Base-by-base conservation (phyloP, 1,139 yeast genomes). In the Kodamaea alishanica region DNA sequence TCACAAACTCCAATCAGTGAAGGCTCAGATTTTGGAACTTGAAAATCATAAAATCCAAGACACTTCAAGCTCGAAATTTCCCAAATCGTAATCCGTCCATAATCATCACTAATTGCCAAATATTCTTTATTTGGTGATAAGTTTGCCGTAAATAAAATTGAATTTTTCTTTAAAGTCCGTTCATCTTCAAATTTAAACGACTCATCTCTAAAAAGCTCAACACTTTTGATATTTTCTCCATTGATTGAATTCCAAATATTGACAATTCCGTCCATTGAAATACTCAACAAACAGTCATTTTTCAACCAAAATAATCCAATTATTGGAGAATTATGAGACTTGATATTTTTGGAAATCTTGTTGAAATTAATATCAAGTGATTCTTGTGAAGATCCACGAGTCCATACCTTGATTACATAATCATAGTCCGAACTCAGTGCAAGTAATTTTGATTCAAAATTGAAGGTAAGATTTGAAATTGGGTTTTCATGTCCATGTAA, bases 391-490 rank as follows among this genome's bases (percentile, higher is more conserved):
- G 79, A 73, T 20, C 75, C 73, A 25, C 86, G 80, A 50, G 72
- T 75, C 96, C 96, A 89, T 10, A 88, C 67, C 49, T 87, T 75
- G 8, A 88, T 70, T 0, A 75, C 65, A 41, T 77, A 74, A 55
- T 89, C 96, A 30, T 47, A 54, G 55, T 86, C 95, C 2, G 94
- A 81, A 9, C 86, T 81, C 1, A 90, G 79, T 1, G 88, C 81
- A 33, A 89, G 66, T 30, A 82, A 58, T 46, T 76, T 78, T 5
- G 75, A 64, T 2, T 59, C 55, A 2, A 58, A 47, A 49, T 82
- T 79, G 55, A 82, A 86, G 30, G 63, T 61, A 10, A 85, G 65
- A 4, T 65, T 63, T n/a, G 85, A 72, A 9, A 86, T 73, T 1
- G 79, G 67, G 37, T 78, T 76, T 8, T 74, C 67, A 54, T 88